Percentiles rank a stretch among this genome's conserved stretches.
These are phyloP conservation scores for Aspergillus uvarum DNA, from an alignment of 2,329 filamentous ascomycete genomes.

Conservation along the genomic window DNA sequence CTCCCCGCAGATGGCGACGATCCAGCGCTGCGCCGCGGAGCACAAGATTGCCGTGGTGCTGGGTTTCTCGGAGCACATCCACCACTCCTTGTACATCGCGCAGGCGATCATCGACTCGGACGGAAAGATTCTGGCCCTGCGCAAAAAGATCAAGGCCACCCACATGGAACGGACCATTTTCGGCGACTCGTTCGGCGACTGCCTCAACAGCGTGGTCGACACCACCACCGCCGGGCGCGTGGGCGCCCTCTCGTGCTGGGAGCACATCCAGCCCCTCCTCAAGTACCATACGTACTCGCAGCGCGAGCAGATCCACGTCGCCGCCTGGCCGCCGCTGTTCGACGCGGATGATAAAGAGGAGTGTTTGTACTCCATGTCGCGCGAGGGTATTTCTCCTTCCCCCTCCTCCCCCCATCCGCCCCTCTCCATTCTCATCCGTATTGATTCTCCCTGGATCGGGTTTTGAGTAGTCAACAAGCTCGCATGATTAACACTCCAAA, in stretches of 20 bases:
- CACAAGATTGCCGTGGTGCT: constrained; percentile 46
- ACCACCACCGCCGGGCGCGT: constrained; percentile 37
- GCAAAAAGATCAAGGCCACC: constrained; percentile 55
- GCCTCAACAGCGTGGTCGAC: constrained; percentile 44
- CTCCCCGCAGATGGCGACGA: constrained; percentile 39
- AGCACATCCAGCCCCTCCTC: constrained; percentile 53
- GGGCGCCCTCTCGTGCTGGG: constrained; percentile 53
- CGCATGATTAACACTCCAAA: too few species aligned
- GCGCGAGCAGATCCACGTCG: constrained; percentile 49
- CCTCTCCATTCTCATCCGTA: too few species aligned
- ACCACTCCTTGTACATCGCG: constrained; percentile 46
- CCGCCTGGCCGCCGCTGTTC: constrained; percentile 47
- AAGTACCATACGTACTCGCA: constrained; percentile 50
- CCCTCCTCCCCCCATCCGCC: too few species aligned
- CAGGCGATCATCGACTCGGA: constrained; percentile 47
- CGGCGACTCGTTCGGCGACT: constrained; percentile 46
- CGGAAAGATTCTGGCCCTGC: constrained; percentile 42
- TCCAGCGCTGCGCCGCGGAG: constrained; percentile 36
- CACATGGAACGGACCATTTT: constrained; percentile 55
- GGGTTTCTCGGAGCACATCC: constrained; percentile 46
- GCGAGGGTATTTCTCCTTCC: constrained; percentile 21
- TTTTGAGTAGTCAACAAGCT: too few species aligned
- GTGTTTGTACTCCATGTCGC: constrained; percentile 34
- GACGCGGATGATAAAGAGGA: constrained; percentile 15
- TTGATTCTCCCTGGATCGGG: too few species aligned